phyloP scores from a whole-genome alignment of 2,329 filamentous ascomycete genomes.

The Alternaria arbusti region DNA sequence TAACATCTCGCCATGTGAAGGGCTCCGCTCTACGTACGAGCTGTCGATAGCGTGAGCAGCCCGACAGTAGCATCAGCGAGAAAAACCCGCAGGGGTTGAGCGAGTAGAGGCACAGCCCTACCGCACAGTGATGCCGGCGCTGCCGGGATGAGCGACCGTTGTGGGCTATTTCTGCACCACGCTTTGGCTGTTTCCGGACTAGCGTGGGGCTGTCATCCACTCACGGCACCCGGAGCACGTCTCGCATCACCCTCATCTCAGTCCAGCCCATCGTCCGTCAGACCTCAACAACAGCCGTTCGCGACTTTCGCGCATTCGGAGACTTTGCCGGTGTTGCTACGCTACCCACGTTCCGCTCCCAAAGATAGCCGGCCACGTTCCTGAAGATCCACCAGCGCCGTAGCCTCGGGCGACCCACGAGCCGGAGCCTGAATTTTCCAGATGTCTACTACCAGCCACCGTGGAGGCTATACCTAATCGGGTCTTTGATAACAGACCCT shows the following conservation, averaged over 20 bases:
- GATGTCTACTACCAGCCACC: background rate
- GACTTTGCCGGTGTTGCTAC: slow-evolving; percentile 9
- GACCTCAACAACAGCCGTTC: slow-evolving; percentile 1
- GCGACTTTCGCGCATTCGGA: slow-evolving; percentile 13
- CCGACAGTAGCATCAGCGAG: slow-evolving; percentile 23
- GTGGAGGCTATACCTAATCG: slow-evolving; percentile 10
- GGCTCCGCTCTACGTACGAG: slow-evolving; percentile 25
- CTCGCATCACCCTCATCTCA: slow-evolving; percentile 18
- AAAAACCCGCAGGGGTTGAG: slow-evolving; percentile 16
- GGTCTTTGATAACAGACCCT: slow-evolving; percentile 23
- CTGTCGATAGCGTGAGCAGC: slow-evolving; percentile 40
- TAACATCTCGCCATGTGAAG: slow-evolving; percentile 30
- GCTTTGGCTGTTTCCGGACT: slow-evolving; percentile 8
- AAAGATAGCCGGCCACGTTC: slow-evolving; percentile 9
- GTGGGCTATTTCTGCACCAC: slow-evolving; percentile 19
- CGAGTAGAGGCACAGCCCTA: slow-evolving; percentile 30
- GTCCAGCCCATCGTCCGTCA: slow-evolving; percentile 8
- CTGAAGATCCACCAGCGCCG: slow-evolving; percentile 14
- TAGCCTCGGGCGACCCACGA: background rate
- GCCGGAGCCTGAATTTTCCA: background rate
- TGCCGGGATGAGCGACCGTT: slow-evolving; percentile 14
- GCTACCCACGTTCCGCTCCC: background rate
- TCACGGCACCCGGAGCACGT: background rate
- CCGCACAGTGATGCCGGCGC: slow-evolving; percentile 15
- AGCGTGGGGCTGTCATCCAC: background rate